Base-by-base conservation (phyloP, 140 eudicot genomes). In the Bidens hawaiensis region DNA sequence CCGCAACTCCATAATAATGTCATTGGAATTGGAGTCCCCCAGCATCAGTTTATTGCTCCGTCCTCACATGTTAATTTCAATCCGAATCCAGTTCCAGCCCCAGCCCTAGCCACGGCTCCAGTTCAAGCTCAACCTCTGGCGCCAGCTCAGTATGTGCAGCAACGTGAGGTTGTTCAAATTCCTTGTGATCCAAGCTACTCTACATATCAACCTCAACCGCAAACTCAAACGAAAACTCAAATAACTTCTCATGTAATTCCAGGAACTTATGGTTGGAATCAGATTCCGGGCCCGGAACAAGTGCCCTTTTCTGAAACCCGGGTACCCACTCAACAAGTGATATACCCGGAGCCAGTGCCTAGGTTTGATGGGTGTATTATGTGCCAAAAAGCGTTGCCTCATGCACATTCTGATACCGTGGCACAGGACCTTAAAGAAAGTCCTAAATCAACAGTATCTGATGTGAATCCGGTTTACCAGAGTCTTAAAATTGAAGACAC, bases 301-400 rank as follows among this genome's bases (percentile, higher is more conserved):
- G 68, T 74, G n/a, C 34, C 78, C 21, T 52, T 72, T 41, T 69
- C 87, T 4, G 95, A 90, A 49, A 83, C 78, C n/a, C 71, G 79
- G 73, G 59, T 76, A 64, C 81, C 89, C 14, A 57, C 71, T 69
- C 96, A 78, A 53, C 94, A 60, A 34, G 48, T 71, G 21, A 46
- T 69, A 17, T 57, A 56, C 40, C 68, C 82, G 6, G 95, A 83
- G 23, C 67, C 66, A 21, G 1, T 78, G 6, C 73, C 84, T 15
- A 67, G 76, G 30, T 67, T 80, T 17, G 88, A 79, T 24, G 96
- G 86, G 31, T 88, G 99, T 71, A 24, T 73, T 12, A 76, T 87
- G 95, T 93, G 99, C 75, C 95, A 85, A 31, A 93, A 87, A 68
- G 90, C 85, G 59, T 71, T 93, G 56, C 99, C 99, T 18, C 99